These are phyloP conservation scores for Acanthamoeba culbertsoni DNA, from an alignment of 208 protist species.

Conservation along the genomic window DNA sequence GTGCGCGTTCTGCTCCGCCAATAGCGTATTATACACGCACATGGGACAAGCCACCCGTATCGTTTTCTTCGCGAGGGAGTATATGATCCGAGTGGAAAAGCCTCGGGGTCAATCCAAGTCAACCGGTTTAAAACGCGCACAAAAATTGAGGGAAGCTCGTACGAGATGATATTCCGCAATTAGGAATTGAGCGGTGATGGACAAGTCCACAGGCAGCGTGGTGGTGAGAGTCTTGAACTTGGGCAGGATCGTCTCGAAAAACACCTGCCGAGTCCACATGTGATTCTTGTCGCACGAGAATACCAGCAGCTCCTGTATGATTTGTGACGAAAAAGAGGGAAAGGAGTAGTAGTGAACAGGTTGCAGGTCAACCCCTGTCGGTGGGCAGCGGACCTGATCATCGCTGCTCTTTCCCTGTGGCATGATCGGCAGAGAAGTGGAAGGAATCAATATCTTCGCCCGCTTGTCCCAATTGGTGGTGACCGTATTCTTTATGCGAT, in stretches of 20 bases:
- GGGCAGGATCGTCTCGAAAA: slow-evolving; percentile 24
- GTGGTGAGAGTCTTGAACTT: slow-evolving; percentile 4
- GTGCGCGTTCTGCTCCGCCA: slow-evolving; percentile 3
- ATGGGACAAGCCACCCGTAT: not conserved
- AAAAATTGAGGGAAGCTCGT: not conserved
- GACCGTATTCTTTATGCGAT: not conserved
- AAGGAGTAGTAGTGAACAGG: no score
- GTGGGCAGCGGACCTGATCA: not conserved
- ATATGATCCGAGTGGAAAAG: not conserved
- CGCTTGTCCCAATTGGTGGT: slow-evolving; percentile 2
- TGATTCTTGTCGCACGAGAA: slow-evolving; percentile 34
- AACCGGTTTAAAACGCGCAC: not conserved
- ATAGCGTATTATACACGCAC: not conserved
- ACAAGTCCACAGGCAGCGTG: not conserved
- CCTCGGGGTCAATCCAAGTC: not conserved
- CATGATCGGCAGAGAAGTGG: not conserved
- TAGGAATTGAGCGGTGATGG: not conserved
- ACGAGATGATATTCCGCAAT: slow-evolving; percentile 8
- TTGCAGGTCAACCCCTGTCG: no score
- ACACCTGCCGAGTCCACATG: not conserved
- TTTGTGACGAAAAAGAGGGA: no score
- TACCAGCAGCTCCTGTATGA: slow-evolving; percentile 1
- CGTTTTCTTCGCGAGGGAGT: not conserved
- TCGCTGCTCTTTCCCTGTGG: not conserved
- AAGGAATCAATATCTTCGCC: not conserved